These are phyloP conservation scores for Moelleriella libera DNA, from an alignment of 2,329 filamentous ascomycete species.

Conservation along the genomic window DNA sequence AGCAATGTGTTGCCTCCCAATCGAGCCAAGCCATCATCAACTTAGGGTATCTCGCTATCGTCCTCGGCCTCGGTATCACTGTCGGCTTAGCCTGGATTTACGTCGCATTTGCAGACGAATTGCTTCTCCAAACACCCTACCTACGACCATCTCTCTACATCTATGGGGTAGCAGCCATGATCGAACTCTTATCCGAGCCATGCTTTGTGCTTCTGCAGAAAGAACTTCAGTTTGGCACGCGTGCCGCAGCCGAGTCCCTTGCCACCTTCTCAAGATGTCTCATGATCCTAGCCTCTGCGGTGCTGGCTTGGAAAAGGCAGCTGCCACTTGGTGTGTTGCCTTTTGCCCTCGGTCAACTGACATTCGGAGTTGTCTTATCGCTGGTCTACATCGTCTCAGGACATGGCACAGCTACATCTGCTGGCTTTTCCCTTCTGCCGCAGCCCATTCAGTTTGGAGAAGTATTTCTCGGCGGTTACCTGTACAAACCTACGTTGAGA, in stretches of 20 bases:
- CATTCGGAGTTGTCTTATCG: slow-evolving; percentile 57
- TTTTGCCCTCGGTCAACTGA: slow-evolving; percentile 76
- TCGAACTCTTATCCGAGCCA: slow-evolving; percentile 78
- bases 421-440: slow-evolving; percentile 57
- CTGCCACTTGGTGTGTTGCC: slow-evolving; percentile 62
- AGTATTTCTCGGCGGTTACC: slow-evolving; percentile 41
- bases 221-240: slow-evolving; percentile 62
- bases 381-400: slow-evolving; percentile 55
- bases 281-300: slow-evolving; percentile 56
- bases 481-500: slow-evolving; percentile 56
- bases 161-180: slow-evolving; percentile 40
- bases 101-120: slow-evolving; percentile 32
- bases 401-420: slow-evolving; percentile 34
- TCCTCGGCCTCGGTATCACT: slow-evolving; percentile 52
- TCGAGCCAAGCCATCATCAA: slow-evolving; percentile 72
- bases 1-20: slow-evolving; percentile 8
- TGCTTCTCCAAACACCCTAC: slow-evolving; percentile 44
- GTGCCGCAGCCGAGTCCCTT: slow-evolving; percentile 69
- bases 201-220: slow-evolving; percentile 81
- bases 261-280: slow-evolving; percentile 69
- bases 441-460: slow-evolving; percentile 16
- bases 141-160: slow-evolving; percentile 39
- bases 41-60: slow-evolving; percentile 65
- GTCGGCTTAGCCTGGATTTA: slow-evolving; percentile 54
- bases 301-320: slow-evolving; percentile 38